A percentile compares a stretch with the other conserved stretches of the same genome.
phyloP scores from a whole-genome alignment of 306 rosid genomes.

The Cercis canadensis region DNA sequence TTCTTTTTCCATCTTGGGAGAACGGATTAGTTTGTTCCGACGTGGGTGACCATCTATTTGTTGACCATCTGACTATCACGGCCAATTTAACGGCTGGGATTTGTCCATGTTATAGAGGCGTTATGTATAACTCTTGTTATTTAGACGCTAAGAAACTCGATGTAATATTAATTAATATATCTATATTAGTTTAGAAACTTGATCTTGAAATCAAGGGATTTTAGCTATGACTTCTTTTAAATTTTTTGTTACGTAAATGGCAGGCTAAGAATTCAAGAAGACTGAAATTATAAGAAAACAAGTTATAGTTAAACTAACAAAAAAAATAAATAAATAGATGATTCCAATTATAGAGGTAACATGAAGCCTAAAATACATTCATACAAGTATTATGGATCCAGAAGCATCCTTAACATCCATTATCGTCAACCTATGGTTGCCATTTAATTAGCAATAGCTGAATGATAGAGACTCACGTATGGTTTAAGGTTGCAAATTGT shows the following conservation, averaged over 20 bases:
- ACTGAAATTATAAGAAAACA: conserved; percentile 7
- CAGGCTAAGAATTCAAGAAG: neutral
- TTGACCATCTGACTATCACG: neutral
- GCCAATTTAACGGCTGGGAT: neutral
- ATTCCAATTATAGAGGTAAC: too few species aligned
- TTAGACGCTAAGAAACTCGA: conserved; percentile 7
- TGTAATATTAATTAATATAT: too few species aligned
- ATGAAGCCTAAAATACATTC: too few species aligned
- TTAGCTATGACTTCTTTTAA: neutral
- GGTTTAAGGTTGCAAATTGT: too few species aligned
- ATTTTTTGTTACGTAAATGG: neutral
- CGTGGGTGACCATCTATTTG: neutral
- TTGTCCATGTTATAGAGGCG: neutral
- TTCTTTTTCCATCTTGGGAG: neutral
- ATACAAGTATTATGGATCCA: too few species aligned
- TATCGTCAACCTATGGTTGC: too few species aligned
- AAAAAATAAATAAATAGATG: too few species aligned
- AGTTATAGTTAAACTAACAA: too few species aligned
- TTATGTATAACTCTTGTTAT: neutral
- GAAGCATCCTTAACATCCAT: too few species aligned
- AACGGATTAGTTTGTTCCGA: neutral
- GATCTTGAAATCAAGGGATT: neutral
- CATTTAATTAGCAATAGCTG: too few species aligned
- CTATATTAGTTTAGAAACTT: too few species aligned
- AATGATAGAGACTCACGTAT: too few species aligned